Percentiles rank a stretch among this genome's conserved stretches.
phyloP scores from a whole-genome alignment of 331 rosid species.

The Pyrus hybrid region DNA sequence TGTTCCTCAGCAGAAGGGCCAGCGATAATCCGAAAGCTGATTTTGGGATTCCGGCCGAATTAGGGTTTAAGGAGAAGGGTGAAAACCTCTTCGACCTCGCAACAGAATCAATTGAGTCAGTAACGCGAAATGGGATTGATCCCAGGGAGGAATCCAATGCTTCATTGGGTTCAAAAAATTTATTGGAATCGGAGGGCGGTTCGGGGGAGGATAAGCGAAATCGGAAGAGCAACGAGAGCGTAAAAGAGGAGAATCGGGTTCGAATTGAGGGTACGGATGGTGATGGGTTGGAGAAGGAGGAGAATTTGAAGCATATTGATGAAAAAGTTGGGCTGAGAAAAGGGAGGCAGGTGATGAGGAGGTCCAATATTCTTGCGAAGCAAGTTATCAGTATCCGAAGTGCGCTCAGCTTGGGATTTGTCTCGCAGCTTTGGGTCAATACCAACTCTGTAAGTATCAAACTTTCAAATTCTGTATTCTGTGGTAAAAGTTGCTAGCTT shows the following conservation, averaged over 20 bases:
- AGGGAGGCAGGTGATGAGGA: slow-evolving; percentile 51
- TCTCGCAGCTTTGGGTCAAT: slow-evolving; percentile 96
- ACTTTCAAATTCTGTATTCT: not conserved
- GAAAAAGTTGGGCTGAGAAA: slow-evolving; percentile 38
- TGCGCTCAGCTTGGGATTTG: slow-evolving; percentile 88
- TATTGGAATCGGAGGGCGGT: slow-evolving; percentile 13
- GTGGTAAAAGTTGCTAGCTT: not conserved
- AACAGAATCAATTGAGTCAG: not conserved
- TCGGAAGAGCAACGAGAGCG: slow-evolving; percentile 1
- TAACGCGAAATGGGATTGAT: not conserved
- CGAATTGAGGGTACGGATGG: slow-evolving; percentile 24
- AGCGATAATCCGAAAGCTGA: slow-evolving; percentile 15
- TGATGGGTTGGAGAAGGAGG: slow-evolving; percentile 19
- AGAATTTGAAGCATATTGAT: slow-evolving; percentile 21
- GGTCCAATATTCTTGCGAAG: slow-evolving; percentile 63
- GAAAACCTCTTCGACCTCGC: slow-evolving; percentile 22
- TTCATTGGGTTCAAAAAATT: slow-evolving; percentile 9
- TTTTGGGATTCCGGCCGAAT: slow-evolving; percentile 25
- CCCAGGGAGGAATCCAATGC: slow-evolving; percentile 3
- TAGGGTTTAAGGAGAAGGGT: slow-evolving; percentile 37
- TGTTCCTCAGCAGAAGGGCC: not conserved
- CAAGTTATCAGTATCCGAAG: slow-evolving; percentile 62
- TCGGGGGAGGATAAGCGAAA: slow-evolving; percentile 5
- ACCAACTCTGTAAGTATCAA: slow-evolving; percentile 55
- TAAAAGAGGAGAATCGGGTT: slow-evolving; percentile 31